phyloP scores from a whole-genome alignment of 257 asterid species.

The Nemophila menziesii region DNA sequence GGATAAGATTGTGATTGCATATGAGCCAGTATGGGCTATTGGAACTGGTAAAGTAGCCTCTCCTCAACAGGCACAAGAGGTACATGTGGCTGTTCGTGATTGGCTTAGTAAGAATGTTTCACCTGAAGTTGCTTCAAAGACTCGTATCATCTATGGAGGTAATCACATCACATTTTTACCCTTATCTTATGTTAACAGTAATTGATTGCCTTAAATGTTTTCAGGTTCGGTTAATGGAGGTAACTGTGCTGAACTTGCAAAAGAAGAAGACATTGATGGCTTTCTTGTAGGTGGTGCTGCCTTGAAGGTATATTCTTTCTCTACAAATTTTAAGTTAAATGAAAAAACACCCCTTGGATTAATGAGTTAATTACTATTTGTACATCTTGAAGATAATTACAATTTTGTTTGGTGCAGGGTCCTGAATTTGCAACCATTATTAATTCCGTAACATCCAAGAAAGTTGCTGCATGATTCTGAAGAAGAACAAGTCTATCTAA shows the following conservation, averaged over 20 bases:
- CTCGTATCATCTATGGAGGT: constrained; percentile 97
- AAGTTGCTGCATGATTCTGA: constrained; percentile 61
- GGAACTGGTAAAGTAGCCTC: constrained; percentile 99
- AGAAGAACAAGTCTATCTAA: background rate
- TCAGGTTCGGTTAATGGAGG: constrained; percentile 92
- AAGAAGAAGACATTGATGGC: constrained; percentile 74
- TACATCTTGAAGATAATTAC: constrained; percentile 1
- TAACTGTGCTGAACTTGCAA: constrained; percentile 85
- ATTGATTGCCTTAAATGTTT: background rate
- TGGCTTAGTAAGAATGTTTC: constrained; percentile 90
- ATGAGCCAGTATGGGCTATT: constrained; percentile 99
- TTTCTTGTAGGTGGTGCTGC: constrained; percentile 97
- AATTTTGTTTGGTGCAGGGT: constrained; percentile 41
- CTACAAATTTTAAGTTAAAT: background rate
- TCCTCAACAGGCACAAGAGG: constrained; percentile 99
- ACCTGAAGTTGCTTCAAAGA: constrained; percentile 79
- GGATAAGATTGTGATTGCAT: constrained; percentile 84
- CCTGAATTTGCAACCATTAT: constrained; percentile 84
- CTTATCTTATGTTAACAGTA: background rate
- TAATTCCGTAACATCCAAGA: constrained; percentile 89
- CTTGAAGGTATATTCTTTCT: constrained; percentile 49
- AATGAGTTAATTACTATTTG: background rate
- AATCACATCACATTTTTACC: background rate
- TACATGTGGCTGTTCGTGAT: constrained; percentile 85
- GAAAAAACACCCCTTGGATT: too few relatives aligned